Conservation (phyloP, 2,329 filamentous ascomycete genomes). For the Fusarium acutatum region DNA sequence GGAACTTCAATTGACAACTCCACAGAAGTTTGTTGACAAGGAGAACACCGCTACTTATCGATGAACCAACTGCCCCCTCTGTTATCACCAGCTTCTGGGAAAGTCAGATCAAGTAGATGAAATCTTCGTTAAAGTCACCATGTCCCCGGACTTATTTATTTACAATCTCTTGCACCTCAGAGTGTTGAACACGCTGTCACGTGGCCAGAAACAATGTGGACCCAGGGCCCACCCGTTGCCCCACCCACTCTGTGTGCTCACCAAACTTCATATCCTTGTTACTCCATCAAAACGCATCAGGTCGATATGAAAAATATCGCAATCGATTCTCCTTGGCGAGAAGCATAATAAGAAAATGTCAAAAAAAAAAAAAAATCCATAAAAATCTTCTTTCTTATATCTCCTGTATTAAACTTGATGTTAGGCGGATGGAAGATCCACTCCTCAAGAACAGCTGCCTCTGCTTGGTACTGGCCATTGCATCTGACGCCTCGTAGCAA, state of each 20-base stretch:
- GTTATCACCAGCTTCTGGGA: rapidly evolving
- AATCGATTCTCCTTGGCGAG: background rate
- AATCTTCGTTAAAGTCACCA: rapidly evolving
- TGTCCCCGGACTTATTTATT: rapidly evolving
- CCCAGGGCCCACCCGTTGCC: rapidly evolving
- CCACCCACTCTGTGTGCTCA: rapidly evolving
- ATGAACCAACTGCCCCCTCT: rapidly evolving
- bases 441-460: too few relatives aligned
- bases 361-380: background rate
- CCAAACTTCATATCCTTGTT: background rate
- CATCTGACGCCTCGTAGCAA: too few relatives aligned
- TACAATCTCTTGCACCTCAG: background rate
- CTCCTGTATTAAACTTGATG: too few relatives aligned
- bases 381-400: too few relatives aligned
- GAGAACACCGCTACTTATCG: rapidly evolving
- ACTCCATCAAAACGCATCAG: background rate
- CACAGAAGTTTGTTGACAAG: rapidly evolving
- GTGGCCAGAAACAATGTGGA: background rate
- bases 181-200: background rate
- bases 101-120: too few relatives aligned
- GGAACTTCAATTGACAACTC: rapidly evolving
- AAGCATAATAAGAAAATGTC: rapidly evolving
- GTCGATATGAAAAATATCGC: background rate
- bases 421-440: too few relatives aligned
- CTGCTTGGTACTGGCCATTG: too few relatives aligned